These are phyloP conservation scores for Mariannaea elegans DNA, from an alignment of 2,329 filamentous ascomycete species.

Conservation along the genomic window DNA sequence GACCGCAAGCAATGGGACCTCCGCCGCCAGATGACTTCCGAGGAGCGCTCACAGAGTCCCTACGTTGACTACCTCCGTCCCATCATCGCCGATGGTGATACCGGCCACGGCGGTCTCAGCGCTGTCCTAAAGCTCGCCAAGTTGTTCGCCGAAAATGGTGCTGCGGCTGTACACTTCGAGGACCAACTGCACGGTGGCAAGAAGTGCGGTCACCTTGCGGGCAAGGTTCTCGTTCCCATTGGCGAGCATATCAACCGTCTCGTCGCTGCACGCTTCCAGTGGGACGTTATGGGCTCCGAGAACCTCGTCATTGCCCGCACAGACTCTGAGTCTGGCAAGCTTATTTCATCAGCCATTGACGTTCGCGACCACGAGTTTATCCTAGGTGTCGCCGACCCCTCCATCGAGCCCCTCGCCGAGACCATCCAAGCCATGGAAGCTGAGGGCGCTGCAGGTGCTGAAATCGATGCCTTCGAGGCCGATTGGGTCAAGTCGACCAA, in stretches of 20 bases:
- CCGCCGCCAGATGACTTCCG: constrained; percentile 78
- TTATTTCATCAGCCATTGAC: constrained; percentile 91
- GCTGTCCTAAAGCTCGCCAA: constrained; percentile 96
- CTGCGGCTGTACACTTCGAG: constrained; percentile 96
- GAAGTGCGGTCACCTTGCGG: constrained; percentile 96
- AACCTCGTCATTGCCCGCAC: constrained; percentile 95
- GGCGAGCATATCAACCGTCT: constrained; percentile 97
- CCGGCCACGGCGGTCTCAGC: constrained; percentile 90
- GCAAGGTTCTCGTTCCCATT: constrained; percentile 92
- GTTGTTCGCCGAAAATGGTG: constrained; percentile 96
- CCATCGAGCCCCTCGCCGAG: constrained; percentile 84
- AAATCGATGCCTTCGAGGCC: constrained; percentile 88
- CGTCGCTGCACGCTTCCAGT: constrained; percentile 91
- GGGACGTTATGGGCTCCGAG: constrained; percentile 97
- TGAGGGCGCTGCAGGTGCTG: constrained; percentile 76
- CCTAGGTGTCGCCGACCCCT: constrained; percentile 79
- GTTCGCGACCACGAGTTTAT: constrained; percentile 97
- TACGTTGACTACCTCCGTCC: constrained; percentile 94
- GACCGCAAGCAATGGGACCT: constrained; percentile 95
- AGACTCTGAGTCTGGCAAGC: constrained; percentile 91
- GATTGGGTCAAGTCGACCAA: constrained; percentile 88
- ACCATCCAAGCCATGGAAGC: constrained; percentile 90
- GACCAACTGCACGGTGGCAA: constrained; percentile 98
- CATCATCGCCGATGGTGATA: constrained; percentile 96
- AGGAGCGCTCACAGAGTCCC: constrained; percentile 77